Base-by-base conservation (phyloP, 805 yeast genomes). In the Priceomyces castillae region DNA sequence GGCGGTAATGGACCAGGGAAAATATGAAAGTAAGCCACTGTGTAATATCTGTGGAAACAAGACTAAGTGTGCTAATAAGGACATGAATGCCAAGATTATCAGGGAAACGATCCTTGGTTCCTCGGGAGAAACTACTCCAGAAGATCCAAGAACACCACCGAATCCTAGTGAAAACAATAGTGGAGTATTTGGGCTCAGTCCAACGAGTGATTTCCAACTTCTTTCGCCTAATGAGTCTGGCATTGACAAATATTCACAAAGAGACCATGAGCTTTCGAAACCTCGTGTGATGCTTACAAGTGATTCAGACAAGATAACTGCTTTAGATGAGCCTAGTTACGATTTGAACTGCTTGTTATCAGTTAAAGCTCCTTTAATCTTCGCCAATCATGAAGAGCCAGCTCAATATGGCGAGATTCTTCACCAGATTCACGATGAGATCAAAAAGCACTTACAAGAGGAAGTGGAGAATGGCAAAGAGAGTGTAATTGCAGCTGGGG, bases 351-450 rank as follows among this genome's bases (percentile, higher is more conserved):
- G 53, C 40, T 33, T 57, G 30, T 31, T 61, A 7, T 54, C 41
- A 20, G 42, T 61, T 4, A 55, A 47, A 30, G 51, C 62, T 2
- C 66, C 64, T 4, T 42, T 44, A n/a, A 46, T 52, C 19, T 52
- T 40, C 14, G 39, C 34, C 1, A 16, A 14, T 7, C 12, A 36
- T 2, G 26, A 23, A 18, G 33, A 34, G 12, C 30, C 47, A 11
- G 12, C 12, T 9, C 41, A 39, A 15, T 47, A 48, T 15, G 15
- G 14, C 11, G 25, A 26, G 3, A 11, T 28, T 5, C 38, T 30
- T 18, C 17, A 26, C 18, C 19, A 17, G 11, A 19, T 48, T 2
- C 18, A 34, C 12, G 22, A 30, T 17, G 52, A 52, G 30, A 42
- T 52, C 14, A 49, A 47, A 30, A 40, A 26, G 12, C 33, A 28